phyloP scores from a whole-genome alignment of 2,329 filamentous ascomycete species.

The Pseudogymnoascus sp. region DNA sequence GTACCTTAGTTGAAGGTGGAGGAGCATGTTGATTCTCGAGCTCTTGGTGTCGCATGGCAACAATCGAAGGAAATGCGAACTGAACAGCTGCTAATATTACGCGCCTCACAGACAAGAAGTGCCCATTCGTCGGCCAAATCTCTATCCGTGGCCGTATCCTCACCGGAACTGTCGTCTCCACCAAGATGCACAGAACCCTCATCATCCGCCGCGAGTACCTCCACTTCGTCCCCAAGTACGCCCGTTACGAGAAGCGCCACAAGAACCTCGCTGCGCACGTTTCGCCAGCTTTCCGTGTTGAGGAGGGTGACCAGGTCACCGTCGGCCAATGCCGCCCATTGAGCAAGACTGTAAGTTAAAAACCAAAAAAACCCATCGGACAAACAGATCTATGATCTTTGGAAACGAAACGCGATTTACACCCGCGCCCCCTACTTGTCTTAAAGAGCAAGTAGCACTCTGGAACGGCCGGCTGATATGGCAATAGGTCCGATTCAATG shows the following conservation, averaged over 20 bases:
- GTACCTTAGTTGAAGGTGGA: background rate
- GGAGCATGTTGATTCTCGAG: conserved; percentile 1
- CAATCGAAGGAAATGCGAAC: background rate
- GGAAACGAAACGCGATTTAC: conserved; percentile 11
- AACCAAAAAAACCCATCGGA: conserved; percentile 8
- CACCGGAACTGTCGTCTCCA: conserved; percentile 96
- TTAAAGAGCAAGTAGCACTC: conserved; percentile 4
- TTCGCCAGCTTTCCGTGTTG: conserved; percentile 98
- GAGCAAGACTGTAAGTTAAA: conserved; percentile 89
- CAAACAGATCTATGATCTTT: conserved; percentile 8
- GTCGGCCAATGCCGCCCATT: conserved; percentile 99
- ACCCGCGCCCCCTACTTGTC: conserved; percentile 8
- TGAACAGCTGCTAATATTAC: conserved; percentile 17
- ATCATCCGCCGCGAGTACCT: conserved; percentile 99
- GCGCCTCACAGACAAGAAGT: conserved; percentile 84
- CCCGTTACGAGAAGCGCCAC: conserved; percentile 99
- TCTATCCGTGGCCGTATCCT: conserved; percentile 99
- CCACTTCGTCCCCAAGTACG: conserved; percentile 99
- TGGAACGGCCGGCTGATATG: conserved; percentile 13
- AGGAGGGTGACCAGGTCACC: conserved; percentile 98
- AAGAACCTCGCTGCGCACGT: conserved; percentile 99
- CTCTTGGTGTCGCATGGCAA: background rate
- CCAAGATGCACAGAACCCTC: conserved; percentile 99
- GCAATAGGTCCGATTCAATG: conserved; percentile 91
- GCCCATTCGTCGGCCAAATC: conserved; percentile 98